Base-by-base conservation (phyloP, 2,329 filamentous ascomycete species). In the Cladophialophora exuberans region DNA sequence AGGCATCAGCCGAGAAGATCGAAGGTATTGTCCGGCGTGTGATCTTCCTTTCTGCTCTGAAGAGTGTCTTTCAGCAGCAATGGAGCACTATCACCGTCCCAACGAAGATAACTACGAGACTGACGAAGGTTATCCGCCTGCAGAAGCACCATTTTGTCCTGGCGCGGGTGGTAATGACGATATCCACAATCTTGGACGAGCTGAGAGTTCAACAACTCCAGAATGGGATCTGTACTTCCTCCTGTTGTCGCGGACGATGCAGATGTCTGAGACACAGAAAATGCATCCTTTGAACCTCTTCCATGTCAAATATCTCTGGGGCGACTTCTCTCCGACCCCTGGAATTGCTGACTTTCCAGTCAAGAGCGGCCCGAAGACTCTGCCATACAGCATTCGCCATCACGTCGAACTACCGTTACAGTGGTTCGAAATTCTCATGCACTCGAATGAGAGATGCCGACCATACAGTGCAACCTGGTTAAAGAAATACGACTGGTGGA, bases 251-350 rank as follows among this genome's bases (percentile, higher is more conserved):
- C 80, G 84, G 9, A 75, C 80, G 0, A 69, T 86, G 9, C 82
- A 83, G 43, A 79, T 86, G 73, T 78, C 83, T n/a, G 77, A 80
- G 43, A 84, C 81, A 1, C 83, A 83, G 64, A 73, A 76, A 2
- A 59, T 76, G 1, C 81, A 86, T 62, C 82, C 83, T 0, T 74
- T 87, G 3, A 79, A 84, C 4, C 71, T 87, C 1, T 76, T 78
- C 2, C 82, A 85, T 56, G 73, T 84, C 30, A 83, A 83, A 59
- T 86, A 83, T 67, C 83, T 86, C 54, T 86, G 84, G 83, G 84
- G 83, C 20, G 83, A 86, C 67, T 86, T 85, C 67, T 54, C 60
- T 2, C 41, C 52, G 28, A 54, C 59, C 36, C 54, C 62, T 17
- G 58, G 60, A 52, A 52, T 46, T 62, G 67, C 25, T 54, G 64